These are phyloP conservation scores for Thuja plicata DNA, from an alignment of 83 land plant genomes.

Conservation along the genomic window DNA sequence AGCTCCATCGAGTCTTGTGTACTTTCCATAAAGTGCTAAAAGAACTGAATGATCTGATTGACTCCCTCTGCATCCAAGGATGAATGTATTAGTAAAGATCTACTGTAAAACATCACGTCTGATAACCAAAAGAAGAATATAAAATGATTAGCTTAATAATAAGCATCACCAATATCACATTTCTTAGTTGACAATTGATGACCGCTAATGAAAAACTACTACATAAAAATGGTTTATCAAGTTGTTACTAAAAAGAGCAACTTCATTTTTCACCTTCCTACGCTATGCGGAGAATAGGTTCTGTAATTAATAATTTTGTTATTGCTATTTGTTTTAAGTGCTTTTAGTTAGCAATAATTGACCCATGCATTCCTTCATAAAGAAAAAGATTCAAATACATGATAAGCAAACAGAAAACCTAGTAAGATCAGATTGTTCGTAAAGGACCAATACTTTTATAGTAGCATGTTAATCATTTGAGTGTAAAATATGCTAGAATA, in stretches of 20 bases:
- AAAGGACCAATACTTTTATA: neutral
- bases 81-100: neutral
- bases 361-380: neutral
- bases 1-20: constrained; percentile 23
- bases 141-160: neutral
- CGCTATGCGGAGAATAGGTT: neutral
- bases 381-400: neutral
- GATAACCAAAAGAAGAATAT: neutral
- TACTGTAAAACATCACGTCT: neutral
- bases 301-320: neutral
- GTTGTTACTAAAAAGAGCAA: neutral
- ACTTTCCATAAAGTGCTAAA: constrained; percentile 23
- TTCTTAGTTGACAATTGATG: neutral
- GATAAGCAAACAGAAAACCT: neutral
- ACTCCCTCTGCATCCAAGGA: constrained; percentile 14
- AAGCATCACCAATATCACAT: neutral
- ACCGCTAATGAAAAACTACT: neutral
- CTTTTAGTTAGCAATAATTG: neutral
- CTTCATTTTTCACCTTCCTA: neutral
- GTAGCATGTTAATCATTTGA: neutral
- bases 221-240: neutral
- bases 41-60: constrained; percentile 14
- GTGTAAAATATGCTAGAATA: neutral
- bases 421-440: neutral
- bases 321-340: neutral